phyloP scores from a whole-genome alignment of 441 rosid species.

The Raphanus hybrid region DNA sequence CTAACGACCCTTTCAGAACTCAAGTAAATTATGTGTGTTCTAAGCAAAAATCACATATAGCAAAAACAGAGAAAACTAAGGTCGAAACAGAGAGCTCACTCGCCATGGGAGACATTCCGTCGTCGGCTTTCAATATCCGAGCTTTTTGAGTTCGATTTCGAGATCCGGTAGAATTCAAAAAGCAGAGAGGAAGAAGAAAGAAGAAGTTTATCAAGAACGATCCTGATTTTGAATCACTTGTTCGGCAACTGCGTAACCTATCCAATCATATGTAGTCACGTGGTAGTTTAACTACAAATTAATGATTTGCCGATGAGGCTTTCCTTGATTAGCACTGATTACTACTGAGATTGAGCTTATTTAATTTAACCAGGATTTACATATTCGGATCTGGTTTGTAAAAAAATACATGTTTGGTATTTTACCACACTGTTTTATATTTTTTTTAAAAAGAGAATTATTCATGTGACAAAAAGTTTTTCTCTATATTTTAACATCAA shows the following conservation, averaged over 20 bases:
- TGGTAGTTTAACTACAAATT: not conserved
- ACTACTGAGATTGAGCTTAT: not conserved
- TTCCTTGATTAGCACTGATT: not conserved
- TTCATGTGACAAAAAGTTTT: not conserved
- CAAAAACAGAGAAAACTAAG: too few relatives aligned
- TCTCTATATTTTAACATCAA: not conserved
- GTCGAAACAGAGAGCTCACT: conserved; percentile 23
- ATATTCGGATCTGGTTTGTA: not conserved
- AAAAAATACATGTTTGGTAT: not conserved
- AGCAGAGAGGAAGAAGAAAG: not conserved
- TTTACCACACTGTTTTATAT: not conserved
- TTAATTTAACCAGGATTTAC: not conserved
- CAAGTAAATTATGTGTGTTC: too few relatives aligned
- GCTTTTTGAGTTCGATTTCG: not conserved
- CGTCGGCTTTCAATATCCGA: conserved; percentile 4
- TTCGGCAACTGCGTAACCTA: conserved; percentile 30
- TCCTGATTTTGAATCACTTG: conserved; percentile 15
- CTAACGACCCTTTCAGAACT: too few relatives aligned
- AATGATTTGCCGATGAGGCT: conserved; percentile 14
- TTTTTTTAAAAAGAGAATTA: not conserved
- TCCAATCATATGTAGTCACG: conserved; percentile 11
- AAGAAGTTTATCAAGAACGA: not conserved
- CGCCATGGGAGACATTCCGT: conserved; percentile 39
- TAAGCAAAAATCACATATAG: too few relatives aligned
- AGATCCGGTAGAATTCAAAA: not conserved